Base-by-base conservation (phyloP, 805 yeast species). In the Isabelozyma gotoi region DNA sequence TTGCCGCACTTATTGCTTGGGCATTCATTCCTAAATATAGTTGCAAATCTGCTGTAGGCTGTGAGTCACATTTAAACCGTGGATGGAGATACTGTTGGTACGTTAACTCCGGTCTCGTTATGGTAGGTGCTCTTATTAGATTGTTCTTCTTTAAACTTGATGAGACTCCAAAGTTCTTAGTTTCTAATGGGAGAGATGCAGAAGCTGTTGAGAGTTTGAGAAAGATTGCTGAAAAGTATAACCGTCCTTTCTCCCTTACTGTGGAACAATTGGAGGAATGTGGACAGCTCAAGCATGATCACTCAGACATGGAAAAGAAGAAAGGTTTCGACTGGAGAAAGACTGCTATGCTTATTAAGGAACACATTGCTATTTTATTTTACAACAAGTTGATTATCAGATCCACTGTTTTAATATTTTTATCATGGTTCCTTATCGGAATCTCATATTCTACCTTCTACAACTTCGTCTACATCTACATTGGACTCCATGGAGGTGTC, bases 81-180 rank as follows among this genome's bases (percentile, higher is more conserved):
- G 86, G 86, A 41, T 81, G 86, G 85, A 62, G 86, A 51, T 81
- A 81, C 58, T 66, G 71, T 39, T 65, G 71, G 49, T 71, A 73
- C 48, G 79, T 80, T 7, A 52, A 78, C 40, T 60, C 75, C 11
- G 76, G 82, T 17, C 47, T 81, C 27, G 82, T 81, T 2, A 51
- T 66, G 44, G 48, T 56, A 14, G 59, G 67, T 62, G 65, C 66
- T 19, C 40, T 57, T 10, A 48, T 62, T 18, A 48, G 74, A 32
- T 67, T 78, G 40, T 65, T 53, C 8, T 21, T 21, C 27, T 46
- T 57, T 33, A 46, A 52, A 39, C 44, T 81, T 45, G 72, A 71
- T 42, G 85, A 81, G 53, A 74, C 83, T 40, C 85, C 86, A 18
- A 78, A 77, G 45, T 81, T 73, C 56, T 68, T 77, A 46, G 65